phyloP scores from a whole-genome alignment of 805 yeast species.

The Schwanniomyces vanrijiae region DNA sequence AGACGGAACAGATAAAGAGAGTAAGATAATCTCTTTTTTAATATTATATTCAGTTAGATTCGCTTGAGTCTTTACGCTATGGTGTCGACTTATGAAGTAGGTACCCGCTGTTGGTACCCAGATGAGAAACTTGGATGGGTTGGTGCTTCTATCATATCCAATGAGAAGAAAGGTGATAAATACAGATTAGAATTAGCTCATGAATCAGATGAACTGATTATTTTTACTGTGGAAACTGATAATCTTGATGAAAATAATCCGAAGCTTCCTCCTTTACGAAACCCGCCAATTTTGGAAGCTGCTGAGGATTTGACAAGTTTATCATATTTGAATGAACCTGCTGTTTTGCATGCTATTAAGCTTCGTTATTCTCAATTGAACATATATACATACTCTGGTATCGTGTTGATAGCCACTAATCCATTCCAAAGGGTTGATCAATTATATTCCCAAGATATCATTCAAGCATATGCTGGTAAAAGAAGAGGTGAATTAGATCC shows the following conservation, averaged over 20 bases:
- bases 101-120: conserved; percentile 73
- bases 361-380: conserved; percentile 85
- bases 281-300: conserved; percentile 89
- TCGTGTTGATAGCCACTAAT: conserved; percentile 92
- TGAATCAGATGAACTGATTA: conserved; percentile 47
- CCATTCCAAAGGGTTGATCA: conserved; percentile 94
- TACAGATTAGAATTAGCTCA: conserved; percentile 51
- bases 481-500: conserved; percentile 95
- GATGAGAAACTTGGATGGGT: conserved; percentile 74
- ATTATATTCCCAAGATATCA: conserved; percentile 85
- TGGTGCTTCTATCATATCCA: conserved; percentile 58
- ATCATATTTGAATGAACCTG: conserved; percentile 93
- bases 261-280: conserved; percentile 76
- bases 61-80: conserved; percentile 1
- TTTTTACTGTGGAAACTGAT: conserved; percentile 49
- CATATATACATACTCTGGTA: conserved; percentile 95
- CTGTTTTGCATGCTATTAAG: conserved; percentile 90
- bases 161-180: conserved; percentile 42
- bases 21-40: neutral
- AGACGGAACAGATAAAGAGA: neutral
- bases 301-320: conserved; percentile 92
- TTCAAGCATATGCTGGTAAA: conserved; percentile 92
- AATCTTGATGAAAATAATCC: conserved; percentile 51
- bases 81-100: conserved; percentile 13
- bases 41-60: neutral